These are phyloP conservation scores for Nigrospora osmanthi DNA, from an alignment of 2,329 filamentous ascomycete species.

Conservation along the genomic window DNA sequence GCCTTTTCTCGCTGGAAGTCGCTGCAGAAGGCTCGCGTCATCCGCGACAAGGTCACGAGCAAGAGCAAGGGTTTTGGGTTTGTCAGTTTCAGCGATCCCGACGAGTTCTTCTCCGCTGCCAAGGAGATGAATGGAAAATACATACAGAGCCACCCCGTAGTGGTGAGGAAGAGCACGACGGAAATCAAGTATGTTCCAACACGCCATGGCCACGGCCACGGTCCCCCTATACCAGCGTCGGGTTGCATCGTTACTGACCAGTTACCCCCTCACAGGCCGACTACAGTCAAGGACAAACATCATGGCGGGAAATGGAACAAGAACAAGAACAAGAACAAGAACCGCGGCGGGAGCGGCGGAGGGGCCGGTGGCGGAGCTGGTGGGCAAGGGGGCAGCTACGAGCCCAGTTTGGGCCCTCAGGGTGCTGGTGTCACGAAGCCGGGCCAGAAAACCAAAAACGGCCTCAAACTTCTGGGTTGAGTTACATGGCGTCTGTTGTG, in stretches of 20 bases:
- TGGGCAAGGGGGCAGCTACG: slow-evolving; percentile 26
- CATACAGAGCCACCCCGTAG: slow-evolving; percentile 91
- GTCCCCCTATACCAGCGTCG: too few species aligned
- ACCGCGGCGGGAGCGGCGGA: slow-evolving; percentile 22
- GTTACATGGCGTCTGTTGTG: not conserved
- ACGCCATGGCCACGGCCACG: not conserved
- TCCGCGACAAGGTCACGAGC: slow-evolving; percentile 90
- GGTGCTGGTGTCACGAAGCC: slow-evolving; percentile 51
- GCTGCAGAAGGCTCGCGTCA: slow-evolving; percentile 85
- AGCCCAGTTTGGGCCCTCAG: slow-evolving; percentile 41
- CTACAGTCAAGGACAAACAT: slow-evolving; percentile 51
- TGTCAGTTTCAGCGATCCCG: slow-evolving; percentile 88
- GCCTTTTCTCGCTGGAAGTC: slow-evolving; percentile 85
- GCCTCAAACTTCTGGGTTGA: slow-evolving; percentile 53
- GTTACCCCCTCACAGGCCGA: slow-evolving; percentile 29
- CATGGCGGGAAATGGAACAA: slow-evolving; percentile 19
- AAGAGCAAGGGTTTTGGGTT: slow-evolving; percentile 97
- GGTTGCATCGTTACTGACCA: not conserved
- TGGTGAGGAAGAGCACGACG: slow-evolving; percentile 80
- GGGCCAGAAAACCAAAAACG: slow-evolving; percentile 61
- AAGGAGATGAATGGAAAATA: slow-evolving; percentile 99
- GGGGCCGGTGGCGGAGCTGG: slow-evolving; percentile 20
- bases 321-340: slow-evolving; percentile 24
- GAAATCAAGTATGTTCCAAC: slow-evolving; percentile 59
- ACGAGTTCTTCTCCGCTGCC: slow-evolving; percentile 93